These are phyloP conservation scores for Asterophora lycoperdoides DNA, from an alignment of 768 basidiomycete genomes.

Conservation along the genomic window DNA sequence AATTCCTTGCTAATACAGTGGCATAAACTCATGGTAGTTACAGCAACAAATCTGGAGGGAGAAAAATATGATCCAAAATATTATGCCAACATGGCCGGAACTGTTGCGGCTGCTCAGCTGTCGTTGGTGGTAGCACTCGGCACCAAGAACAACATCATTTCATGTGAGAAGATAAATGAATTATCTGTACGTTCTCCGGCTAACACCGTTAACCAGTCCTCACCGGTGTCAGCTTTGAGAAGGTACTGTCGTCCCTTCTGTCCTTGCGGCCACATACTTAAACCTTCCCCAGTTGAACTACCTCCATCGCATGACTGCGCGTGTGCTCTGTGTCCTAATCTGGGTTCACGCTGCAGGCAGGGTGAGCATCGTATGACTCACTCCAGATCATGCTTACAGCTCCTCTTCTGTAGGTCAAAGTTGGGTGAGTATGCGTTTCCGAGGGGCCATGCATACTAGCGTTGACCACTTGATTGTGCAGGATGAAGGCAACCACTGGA, in stretches of 20 bases:
- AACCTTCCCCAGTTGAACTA: slow-evolving; percentile 33
- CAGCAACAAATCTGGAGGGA: slow-evolving; percentile 31
- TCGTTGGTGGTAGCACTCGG: slow-evolving; percentile 56
- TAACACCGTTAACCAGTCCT: slow-evolving; percentile 31
- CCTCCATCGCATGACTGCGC: slow-evolving; percentile 46
- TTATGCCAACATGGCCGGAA: slow-evolving; percentile 38
- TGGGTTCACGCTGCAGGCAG: slow-evolving; percentile 46
- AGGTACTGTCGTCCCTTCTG: slow-evolving; percentile 20
- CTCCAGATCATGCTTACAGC: background rate
- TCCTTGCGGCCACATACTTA: background rate
- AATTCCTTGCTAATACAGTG: background rate
- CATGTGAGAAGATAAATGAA: slow-evolving; percentile 21
- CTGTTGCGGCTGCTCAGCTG: slow-evolving; percentile 44
- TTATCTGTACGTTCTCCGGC: background rate
- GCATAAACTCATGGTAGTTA: background rate
- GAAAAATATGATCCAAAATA: slow-evolving; percentile 32
- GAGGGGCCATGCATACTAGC: too few relatives aligned
- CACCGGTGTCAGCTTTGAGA: slow-evolving; percentile 48
- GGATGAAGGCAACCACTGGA: slow-evolving; percentile 11
- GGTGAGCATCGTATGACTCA: slow-evolving; percentile 23
- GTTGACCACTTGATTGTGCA: background rate
- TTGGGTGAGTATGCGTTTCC: slow-evolving; percentile 6
- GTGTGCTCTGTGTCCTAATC: slow-evolving; percentile 41
- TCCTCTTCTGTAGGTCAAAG: slow-evolving; percentile 11
- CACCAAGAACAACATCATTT: slow-evolving; percentile 49